Evolutionary conservation across 2,329 filamentous ascomycete species (phyloP).

Genomic region (Rutstroemia sp.): DNA sequence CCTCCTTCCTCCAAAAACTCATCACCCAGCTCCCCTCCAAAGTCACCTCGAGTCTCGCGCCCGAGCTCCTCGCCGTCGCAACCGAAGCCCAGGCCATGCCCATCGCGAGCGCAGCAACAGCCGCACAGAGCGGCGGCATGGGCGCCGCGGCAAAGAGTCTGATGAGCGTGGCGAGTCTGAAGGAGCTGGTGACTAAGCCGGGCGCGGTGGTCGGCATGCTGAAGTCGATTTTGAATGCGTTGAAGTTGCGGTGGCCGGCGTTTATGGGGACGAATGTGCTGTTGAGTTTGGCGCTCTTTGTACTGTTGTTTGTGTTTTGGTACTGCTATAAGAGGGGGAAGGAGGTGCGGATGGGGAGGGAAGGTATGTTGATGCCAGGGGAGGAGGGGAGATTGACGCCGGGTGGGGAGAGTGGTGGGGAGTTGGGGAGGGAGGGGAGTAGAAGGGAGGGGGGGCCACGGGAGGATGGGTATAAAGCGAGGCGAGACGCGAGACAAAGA

Average conservation of each 20-base stretch:
- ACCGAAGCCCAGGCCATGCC: slow-evolving; percentile 55
- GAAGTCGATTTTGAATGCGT: slow-evolving; percentile 80
- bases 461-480: slow-evolving; percentile 8
- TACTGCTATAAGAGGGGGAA: slow-evolving; percentile 95
- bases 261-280: slow-evolving; percentile 87
- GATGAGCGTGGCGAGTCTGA: slow-evolving; percentile 57
- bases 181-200: slow-evolving; percentile 76
- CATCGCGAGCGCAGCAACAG: slow-evolving; percentile 9
- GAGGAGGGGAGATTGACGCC: slow-evolving; percentile 9
- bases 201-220: slow-evolving; percentile 80
- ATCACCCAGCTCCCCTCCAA: slow-evolving; percentile 80
- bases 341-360: slow-evolving; percentile 60
- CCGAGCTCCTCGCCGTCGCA: slow-evolving; percentile 74
- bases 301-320: slow-evolving; percentile 86
- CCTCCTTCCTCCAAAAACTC: slow-evolving; percentile 74
- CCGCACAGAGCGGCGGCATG: slow-evolving; percentile 23
- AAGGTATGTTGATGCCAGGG: slow-evolving; percentile 8
- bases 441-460: background rate
- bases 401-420: slow-evolving; percentile 7
- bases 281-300: slow-evolving; percentile 80
- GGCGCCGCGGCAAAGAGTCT: slow-evolving; percentile 58
- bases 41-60: slow-evolving; percentile 66
- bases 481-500: slow-evolving; percentile 2
- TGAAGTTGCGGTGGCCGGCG: slow-evolving; percentile 83
- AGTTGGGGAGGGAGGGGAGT: background rate